A percentile compares a stretch with the other conserved stretches of the same genome.
Evolutionary conservation across 2,329 filamentous ascomycete genomes (phyloP).

Genomic region (Pyricularia pennisetigena): DNA sequence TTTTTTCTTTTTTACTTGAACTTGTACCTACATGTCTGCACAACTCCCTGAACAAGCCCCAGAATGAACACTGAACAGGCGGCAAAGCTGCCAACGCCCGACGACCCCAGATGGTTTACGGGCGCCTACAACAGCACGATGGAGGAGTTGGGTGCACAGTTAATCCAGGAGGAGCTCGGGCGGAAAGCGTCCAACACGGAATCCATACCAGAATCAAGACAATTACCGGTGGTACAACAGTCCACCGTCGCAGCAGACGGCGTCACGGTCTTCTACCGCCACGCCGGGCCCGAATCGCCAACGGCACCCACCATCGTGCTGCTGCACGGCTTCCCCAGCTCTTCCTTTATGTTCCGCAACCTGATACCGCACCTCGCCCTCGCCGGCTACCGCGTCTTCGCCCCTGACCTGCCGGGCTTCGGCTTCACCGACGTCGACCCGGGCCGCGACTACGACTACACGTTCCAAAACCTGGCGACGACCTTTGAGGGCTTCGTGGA

Average conservation of each 20-base stretch:
- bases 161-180: background rate
- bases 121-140: background rate
- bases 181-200: background rate
- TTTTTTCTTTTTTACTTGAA: background rate
- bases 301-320: slow-evolving; percentile 26
- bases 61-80: background rate
- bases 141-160: background rate
- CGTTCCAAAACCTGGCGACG: slow-evolving; percentile 38
- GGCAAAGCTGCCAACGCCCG: background rate
- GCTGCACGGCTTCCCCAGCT: slow-evolving; percentile 34
- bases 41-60: background rate
- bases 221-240: background rate
- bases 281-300: slow-evolving; percentile 15
- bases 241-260: slow-evolving; percentile 15
- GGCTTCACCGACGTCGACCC: slow-evolving; percentile 42
- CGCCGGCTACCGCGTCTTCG: slow-evolving; percentile 31
- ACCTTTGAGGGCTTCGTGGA: slow-evolving; percentile 39
- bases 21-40: background rate
- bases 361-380: slow-evolving; percentile 29
- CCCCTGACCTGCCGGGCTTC: slow-evolving; percentile 50
- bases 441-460: slow-evolving; percentile 35
- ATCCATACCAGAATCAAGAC: background rate
- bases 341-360: slow-evolving; percentile 32
- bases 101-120: background rate
- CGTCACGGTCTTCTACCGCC: slow-evolving; percentile 29